phyloP scores from a whole-genome alignment of 129 eudicot species.

The Oenanthe sinensis region DNA sequence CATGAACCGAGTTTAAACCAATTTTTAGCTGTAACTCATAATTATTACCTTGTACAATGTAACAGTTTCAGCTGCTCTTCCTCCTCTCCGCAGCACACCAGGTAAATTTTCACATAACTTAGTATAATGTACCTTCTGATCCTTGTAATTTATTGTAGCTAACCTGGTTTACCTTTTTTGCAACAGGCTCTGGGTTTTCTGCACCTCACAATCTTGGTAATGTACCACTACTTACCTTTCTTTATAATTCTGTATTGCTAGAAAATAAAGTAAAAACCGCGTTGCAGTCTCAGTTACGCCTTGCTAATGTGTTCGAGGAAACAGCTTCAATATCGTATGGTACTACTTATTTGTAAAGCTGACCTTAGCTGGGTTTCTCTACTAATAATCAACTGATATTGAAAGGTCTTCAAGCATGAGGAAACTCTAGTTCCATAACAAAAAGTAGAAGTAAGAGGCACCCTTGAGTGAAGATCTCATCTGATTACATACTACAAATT shows the following conservation, averaged over 20 bases:
- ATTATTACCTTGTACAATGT: not conserved
- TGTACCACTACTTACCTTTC: not conserved
- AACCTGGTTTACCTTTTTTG: not conserved
- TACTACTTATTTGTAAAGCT: not conserved
- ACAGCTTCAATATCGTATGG: not conserved
- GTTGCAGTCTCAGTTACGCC: not conserved
- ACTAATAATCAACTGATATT: not conserved
- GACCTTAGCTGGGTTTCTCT: not conserved
- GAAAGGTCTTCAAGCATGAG: not conserved
- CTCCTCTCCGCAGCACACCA: constrained; percentile 15
- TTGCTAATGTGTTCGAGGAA: not conserved
- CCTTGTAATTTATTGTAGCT: not conserved
- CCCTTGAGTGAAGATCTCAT: not conserved
- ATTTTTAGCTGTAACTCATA: not conserved
- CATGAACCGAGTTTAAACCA: not conserved
- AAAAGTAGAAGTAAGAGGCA: not conserved
- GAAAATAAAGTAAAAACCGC: not conserved
- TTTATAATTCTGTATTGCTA: not conserved
- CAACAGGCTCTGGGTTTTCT: constrained; percentile 10
- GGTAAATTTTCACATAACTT: not conserved
- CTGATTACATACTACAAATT: not conserved
- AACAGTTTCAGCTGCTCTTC: constrained; percentile 14
- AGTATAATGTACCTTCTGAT: not conserved
- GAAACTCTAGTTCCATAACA: not conserved
- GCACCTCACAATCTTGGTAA: constrained; percentile 7